phyloP scores from a whole-genome alignment of 306 rosid genomes.

The Oemleria cerasiformis region DNA sequence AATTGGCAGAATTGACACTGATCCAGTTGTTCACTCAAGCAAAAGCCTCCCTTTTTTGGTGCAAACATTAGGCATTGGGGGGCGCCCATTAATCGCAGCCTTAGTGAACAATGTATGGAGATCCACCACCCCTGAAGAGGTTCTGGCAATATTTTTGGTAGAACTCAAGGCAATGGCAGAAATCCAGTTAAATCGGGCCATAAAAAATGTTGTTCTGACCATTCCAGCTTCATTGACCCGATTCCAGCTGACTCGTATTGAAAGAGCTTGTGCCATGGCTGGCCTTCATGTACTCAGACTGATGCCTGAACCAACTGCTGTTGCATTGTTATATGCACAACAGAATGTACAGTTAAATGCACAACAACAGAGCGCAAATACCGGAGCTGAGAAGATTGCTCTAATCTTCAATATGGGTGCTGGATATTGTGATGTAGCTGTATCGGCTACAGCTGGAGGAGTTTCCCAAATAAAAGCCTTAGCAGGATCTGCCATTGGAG shows the following conservation, averaged over 20 bases:
- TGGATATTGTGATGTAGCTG: slow-evolving; percentile 84
- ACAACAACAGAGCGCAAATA: slow-evolving; percentile 40
- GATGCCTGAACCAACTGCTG: slow-evolving; percentile 95
- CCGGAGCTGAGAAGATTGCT: slow-evolving; percentile 70
- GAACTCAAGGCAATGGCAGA: slow-evolving; percentile 67
- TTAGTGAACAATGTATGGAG: slow-evolving; percentile 77
- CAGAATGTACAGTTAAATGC: slow-evolving; percentile 26
- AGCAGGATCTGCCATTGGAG: slow-evolving; percentile 80
- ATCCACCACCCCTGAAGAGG: slow-evolving; percentile 83
- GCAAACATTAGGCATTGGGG: slow-evolving; percentile 80
- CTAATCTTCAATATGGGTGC: slow-evolving; percentile 90
- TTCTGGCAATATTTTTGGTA: slow-evolving; percentile 61
- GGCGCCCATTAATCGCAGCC: slow-evolving; percentile 74
- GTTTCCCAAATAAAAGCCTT: slow-evolving; percentile 77
- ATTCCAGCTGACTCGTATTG: slow-evolving; percentile 73
- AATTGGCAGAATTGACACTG: slow-evolving; percentile 84
- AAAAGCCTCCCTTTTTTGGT: slow-evolving; percentile 84
- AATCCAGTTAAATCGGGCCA: slow-evolving; percentile 48
- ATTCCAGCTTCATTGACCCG: slow-evolving; percentile 83
- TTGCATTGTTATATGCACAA: slow-evolving; percentile 78
- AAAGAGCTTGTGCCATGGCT: slow-evolving; percentile 89
- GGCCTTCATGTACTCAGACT: slow-evolving; percentile 71
- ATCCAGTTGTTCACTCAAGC: slow-evolving; percentile 69
- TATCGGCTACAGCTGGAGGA: slow-evolving; percentile 74
- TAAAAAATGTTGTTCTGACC: slow-evolving; percentile 72